Evolutionary conservation across 176 grass and related monocot genomes (phyloP).

Genomic region (Luzula sylvatica): DNA sequence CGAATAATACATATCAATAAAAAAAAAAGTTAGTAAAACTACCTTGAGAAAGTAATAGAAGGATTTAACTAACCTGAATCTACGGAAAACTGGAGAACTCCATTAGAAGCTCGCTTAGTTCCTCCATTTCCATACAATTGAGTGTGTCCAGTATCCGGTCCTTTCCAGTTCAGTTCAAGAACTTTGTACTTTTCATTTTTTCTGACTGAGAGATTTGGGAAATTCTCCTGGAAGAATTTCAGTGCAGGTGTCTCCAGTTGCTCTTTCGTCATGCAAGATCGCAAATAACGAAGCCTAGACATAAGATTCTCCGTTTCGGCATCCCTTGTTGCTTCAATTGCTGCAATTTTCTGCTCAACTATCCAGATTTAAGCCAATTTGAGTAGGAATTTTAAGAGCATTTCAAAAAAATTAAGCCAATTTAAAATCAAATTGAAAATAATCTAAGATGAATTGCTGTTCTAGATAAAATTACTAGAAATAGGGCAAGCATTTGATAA

Average conservation of each 20-base stretch:
- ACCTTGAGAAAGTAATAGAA: slow-evolving; percentile 2
- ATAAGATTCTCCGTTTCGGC: slow-evolving; percentile 49
- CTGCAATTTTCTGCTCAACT: slow-evolving; percentile 43
- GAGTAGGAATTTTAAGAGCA: not conserved
- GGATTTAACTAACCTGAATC: slow-evolving; percentile 42
- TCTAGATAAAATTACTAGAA: not conserved
- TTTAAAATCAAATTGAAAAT: not conserved
- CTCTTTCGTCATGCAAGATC: slow-evolving; percentile 47
- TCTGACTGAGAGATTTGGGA: slow-evolving; percentile 39
- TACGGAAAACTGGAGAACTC: slow-evolving; percentile 42
- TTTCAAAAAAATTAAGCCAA: not conserved
- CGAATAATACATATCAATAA: not conserved
- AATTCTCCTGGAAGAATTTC: slow-evolving; percentile 64
- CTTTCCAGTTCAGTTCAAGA: slow-evolving; percentile 63
- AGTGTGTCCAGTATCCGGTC: slow-evolving; percentile 15
- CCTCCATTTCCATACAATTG: slow-evolving; percentile 28
- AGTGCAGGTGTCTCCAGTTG: slow-evolving; percentile 47
- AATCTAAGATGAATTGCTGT: not conserved
- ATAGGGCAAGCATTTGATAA: not conserved
- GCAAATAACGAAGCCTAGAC: slow-evolving; percentile 33
- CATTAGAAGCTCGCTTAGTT: slow-evolving; percentile 29
- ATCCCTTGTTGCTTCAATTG: slow-evolving; percentile 42
- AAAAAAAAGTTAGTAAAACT: not conserved
- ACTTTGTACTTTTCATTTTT: slow-evolving; percentile 32
- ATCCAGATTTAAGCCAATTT: slow-evolving; percentile 19